phyloP scores from a whole-genome alignment of 1,139 yeast species.

The Lodderomyces jiufengensis region DNA sequence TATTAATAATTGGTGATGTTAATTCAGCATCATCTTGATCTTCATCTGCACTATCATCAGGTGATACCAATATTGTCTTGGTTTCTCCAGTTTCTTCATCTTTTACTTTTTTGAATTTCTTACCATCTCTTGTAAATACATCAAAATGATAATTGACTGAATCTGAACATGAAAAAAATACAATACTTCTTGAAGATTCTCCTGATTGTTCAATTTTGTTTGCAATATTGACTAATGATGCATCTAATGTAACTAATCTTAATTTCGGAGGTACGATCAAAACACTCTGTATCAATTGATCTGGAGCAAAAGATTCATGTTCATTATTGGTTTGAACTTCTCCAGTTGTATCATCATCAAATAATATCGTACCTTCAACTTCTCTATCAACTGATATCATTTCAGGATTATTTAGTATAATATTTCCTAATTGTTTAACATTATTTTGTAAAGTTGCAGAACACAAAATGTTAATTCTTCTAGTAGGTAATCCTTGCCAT shows the following conservation, averaged over 20 bases:
- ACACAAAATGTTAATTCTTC: constrained; percentile 77
- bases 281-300: constrained; percentile 77
- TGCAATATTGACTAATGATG: constrained; percentile 52
- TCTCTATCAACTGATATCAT: constrained; percentile 47
- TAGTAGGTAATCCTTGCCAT: constrained; percentile 60
- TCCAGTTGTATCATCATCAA: constrained; percentile 28
- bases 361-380: constrained; percentile 35
- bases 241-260: constrained; percentile 76
- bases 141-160: constrained; percentile 90
- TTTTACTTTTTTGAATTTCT: constrained; percentile 28
- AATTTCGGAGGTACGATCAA: constrained; percentile 88
- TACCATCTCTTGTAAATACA: constrained; percentile 61
- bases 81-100: constrained; percentile 24
- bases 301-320: constrained; percentile 65
- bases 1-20: constrained; percentile 53
- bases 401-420: constrained; percentile 68
- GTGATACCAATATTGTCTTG: constrained; percentile 14
- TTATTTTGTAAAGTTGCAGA: constrained; percentile 89
- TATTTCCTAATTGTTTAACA: constrained; percentile 76
- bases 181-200: constrained; percentile 55
- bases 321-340: constrained; percentile 15
- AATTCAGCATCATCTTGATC: constrained; percentile 37
- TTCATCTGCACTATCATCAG: constrained; percentile 20
- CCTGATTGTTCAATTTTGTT: constrained; percentile 7
- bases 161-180: constrained; percentile 90